Evolutionary conservation across 2,329 filamentous ascomycete genomes (phyloP), one percentile per base, ranked within the genome.

Genomic region (Periconia sp.): DNA sequence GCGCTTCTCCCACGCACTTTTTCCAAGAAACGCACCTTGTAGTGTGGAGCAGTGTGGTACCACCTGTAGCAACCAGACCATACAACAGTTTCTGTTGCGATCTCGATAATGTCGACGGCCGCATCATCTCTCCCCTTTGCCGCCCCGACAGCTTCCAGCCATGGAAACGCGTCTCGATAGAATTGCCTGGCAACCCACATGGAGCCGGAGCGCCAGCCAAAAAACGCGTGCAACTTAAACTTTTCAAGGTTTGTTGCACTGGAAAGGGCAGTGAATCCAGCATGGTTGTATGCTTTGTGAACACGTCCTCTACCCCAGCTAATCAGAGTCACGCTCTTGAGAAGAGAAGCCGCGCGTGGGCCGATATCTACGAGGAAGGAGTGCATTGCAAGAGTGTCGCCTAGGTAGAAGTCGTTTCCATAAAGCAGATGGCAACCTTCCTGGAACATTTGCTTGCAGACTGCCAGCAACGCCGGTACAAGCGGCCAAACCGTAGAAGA

Each of bases 81-180:
- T 18, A 23, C 33, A 43, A 16, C 43, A 19, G 7, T 7, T 40
- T 10, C 16, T 30, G 15, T 33, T 4, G 16, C 12, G 2, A 66
- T 7, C 3, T 54, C 28, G 13, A 67, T 18, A 13, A 66, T 3
- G 12, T 67, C 56, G 4, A 69, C 30, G 1, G 56, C 67, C 6
- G 60, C 66, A 41, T 69, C 66, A 3, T 43, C 13, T 19, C 50
- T 59, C 3, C 61, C 58, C 32, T 56, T 66, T 3, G 53, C 54
- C 9, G 36, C 33, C 3, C 56, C 66, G 8, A 68, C 49, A 0
- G 61, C 61, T 30, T 72, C 69, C 6, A 72, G 47, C 66, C 66
- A 71, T 4, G 61, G 56, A 21, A 68, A 68, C 0, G 57, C 65
- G 31, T 70, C 61, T 7, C 66, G 68, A 34, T 69, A 72, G 22